Evolutionary conservation across 345 rosid species (phyloP).

Genomic region (Mercurialis annua): DNA sequence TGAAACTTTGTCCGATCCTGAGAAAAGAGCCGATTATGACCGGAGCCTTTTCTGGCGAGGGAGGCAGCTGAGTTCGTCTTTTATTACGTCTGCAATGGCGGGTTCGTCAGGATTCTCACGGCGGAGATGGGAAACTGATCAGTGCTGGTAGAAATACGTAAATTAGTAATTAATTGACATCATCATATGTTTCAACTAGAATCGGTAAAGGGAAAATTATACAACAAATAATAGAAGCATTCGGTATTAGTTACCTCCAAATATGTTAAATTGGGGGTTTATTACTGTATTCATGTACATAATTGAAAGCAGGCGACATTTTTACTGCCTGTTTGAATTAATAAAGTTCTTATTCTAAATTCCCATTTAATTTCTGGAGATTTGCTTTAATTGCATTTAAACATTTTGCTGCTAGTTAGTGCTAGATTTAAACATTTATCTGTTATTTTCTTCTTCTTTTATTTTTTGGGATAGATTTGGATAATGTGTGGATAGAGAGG

Average conservation of each 20-base stretch:
- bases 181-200: neutral
- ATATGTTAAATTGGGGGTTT: neutral
- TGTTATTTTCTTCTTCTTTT: too few relatives aligned
- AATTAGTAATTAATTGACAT: neutral
- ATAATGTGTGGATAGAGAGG: too few relatives aligned
- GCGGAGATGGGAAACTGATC: constrained; percentile 69
- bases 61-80: constrained; percentile 22
- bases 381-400: too few relatives aligned
- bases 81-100: constrained; percentile 17
- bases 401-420: too few relatives aligned
- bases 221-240: neutral
- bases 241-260: neutral
- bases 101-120: constrained; percentile 22
- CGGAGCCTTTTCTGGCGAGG: constrained; percentile 33
- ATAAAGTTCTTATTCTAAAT: too few relatives aligned
- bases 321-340: neutral
- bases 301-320: constrained; percentile 7
- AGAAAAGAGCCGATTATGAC: constrained; percentile 57
- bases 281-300: constrained; percentile 1
- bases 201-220: neutral
- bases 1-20: constrained; percentile 61
- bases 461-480: too few relatives aligned
- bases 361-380: too few relatives aligned
- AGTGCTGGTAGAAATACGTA: constrained; percentile 46
- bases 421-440: too few relatives aligned